These are phyloP conservation scores for Pseudogymnoascus sp. DNA, from an alignment of 2,329 filamentous ascomycete genomes.

Conservation along the genomic window DNA sequence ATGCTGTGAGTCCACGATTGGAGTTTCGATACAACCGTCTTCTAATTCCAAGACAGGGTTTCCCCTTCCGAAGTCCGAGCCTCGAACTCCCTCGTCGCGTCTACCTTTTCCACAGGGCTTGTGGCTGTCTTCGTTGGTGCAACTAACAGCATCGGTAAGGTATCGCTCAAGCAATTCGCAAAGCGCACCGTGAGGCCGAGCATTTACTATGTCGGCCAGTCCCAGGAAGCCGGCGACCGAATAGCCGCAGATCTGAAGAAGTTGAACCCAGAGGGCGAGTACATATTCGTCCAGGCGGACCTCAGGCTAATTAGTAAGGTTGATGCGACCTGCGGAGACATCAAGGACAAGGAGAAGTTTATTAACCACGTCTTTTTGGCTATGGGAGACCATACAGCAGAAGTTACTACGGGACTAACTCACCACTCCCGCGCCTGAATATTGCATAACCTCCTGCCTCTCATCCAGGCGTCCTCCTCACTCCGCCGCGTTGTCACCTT, in stretches of 20 bases:
- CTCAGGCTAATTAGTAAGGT: conserved; percentile 36
- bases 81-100: conserved; percentile 11
- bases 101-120: conserved; percentile 28
- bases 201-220: conserved; percentile 40
- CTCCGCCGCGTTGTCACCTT: conserved; percentile 47
- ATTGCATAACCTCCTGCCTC: conserved; percentile 46
- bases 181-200: conserved; percentile 30
- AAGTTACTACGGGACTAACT: conserved; percentile 31
- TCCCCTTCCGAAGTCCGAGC: conserved; percentile 8
- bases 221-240: conserved; percentile 29
- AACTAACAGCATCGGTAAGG: conserved; percentile 41
- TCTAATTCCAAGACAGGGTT: conserved; percentile 7
- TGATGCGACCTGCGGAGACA: conserved; percentile 39
- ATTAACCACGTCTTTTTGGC: conserved; percentile 47
- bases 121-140: conserved; percentile 43
- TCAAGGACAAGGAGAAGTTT: conserved; percentile 39
- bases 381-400: conserved; percentile 29
- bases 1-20: not conserved
- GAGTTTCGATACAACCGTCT: not conserved
- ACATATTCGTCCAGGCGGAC: conserved; percentile 36
- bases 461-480: conserved; percentile 35
- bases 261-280: conserved; percentile 33
- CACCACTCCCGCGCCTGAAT: conserved; percentile 50
- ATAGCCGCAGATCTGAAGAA: conserved; percentile 27
- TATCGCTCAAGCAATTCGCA: conserved; percentile 36